A percentile compares a stretch with the other conserved stretches of the same genome.
Conservation (phyloP, 1,284 basidiomycete species). For the Leccinum pachyderme region DNA sequence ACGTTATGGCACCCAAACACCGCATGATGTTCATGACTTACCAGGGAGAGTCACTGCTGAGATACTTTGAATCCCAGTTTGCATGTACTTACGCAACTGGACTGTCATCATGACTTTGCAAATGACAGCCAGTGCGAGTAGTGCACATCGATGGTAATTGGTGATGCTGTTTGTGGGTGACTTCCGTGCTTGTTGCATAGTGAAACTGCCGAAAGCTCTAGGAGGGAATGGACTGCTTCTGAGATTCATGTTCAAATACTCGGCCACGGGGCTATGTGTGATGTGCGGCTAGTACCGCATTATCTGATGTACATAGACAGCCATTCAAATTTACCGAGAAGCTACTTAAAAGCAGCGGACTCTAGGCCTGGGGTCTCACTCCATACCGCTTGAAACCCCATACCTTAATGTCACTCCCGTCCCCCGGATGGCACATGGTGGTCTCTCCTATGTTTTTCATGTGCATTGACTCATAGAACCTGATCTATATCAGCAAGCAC, state of each 20-base stretch:
- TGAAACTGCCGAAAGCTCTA: background rate
- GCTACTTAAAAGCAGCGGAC: background rate
- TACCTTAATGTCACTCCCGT: background rate
- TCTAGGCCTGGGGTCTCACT: background rate
- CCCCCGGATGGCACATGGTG: background rate
- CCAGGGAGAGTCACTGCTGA: background rate
- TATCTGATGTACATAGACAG: background rate
- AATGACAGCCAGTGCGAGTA: background rate
- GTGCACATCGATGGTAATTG: background rate
- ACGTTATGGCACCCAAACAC: background rate
- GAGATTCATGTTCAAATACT: background rate
- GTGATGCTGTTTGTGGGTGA: background rate
- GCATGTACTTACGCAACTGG: conserved; percentile 3
- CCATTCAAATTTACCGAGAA: background rate
- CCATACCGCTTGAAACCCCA: conserved; percentile 5
- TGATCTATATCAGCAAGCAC: background rate
- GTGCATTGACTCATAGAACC: conserved; percentile 3
- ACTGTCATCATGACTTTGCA: conserved; percentile 1
- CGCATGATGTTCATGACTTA: background rate
- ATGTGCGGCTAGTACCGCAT: background rate
- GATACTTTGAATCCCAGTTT: background rate
- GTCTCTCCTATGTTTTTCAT: background rate
- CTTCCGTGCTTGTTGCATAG: background rate
- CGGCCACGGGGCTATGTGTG: background rate
- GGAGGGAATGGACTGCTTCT: background rate